phyloP scores from a whole-genome alignment of 2,329 filamentous ascomycete genomes.

The Aspergillus fijiensis region DNA sequence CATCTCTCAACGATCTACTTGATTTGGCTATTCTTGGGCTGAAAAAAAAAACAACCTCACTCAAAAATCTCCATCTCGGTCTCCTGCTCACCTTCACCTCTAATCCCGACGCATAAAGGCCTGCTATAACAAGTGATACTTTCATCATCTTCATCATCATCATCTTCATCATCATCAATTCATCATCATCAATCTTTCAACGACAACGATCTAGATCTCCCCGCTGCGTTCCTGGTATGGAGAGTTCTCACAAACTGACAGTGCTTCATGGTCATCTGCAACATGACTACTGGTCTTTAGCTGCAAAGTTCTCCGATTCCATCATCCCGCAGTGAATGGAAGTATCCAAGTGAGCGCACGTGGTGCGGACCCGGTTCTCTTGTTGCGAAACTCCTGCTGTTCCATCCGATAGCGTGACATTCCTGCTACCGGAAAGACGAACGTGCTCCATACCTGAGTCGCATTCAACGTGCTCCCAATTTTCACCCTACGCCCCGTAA shows the following conservation, averaged over 20 bases:
- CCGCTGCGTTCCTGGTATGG: slow-evolving; percentile 30
- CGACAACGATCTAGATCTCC: slow-evolving; percentile 24
- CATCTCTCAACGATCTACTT: not conserved
- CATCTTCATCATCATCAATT: too few relatives aligned
- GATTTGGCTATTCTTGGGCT: not conserved
- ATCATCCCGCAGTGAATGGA: slow-evolving; percentile 17
- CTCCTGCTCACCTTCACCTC: not conserved
- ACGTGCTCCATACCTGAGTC: not conserved
- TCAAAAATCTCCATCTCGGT: not conserved
- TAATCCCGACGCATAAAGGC: not conserved
- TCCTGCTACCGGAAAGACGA: not conserved
- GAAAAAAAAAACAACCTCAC: not conserved
- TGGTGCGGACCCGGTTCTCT: slow-evolving; percentile 18
- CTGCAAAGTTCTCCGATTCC: slow-evolving; percentile 17
- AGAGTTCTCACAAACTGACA: slow-evolving; percentile 25
- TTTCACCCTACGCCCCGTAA: not conserved
- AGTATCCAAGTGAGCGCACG: slow-evolving; percentile 18
- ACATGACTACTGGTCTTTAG: slow-evolving; percentile 28
- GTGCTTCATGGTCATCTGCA: slow-evolving; percentile 28
- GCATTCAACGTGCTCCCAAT: not conserved
- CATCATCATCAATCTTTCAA: slow-evolving; percentile 19
- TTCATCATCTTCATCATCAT: not conserved
- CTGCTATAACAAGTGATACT: not conserved
- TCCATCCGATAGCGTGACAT: slow-evolving; percentile 4
- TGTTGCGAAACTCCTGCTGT: slow-evolving; percentile 12